A percentile compares a stretch with the other conserved stretches of the same genome.
Conservation (phyloP, 495 filamentous ascomycete species). For the Penicillium roqueforti region DNA sequence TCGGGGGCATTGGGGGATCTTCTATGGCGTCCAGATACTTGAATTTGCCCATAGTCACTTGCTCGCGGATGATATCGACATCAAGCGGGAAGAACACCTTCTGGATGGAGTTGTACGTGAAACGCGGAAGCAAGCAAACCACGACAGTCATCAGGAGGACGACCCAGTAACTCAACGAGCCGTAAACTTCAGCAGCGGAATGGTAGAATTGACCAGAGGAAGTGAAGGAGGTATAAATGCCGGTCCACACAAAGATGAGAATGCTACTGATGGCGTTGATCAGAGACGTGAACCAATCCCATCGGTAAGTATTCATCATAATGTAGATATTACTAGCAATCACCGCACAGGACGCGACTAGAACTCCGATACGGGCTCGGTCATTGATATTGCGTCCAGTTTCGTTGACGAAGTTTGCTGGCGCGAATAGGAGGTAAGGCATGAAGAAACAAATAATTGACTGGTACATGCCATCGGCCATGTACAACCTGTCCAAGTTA, state of each 20-base stretch:
- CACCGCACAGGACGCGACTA: constrained; percentile 72
- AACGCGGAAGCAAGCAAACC: constrained; percentile 79
- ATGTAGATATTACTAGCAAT: constrained; percentile 88
- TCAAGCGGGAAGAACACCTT: constrained; percentile 92
- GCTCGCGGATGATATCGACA: constrained; percentile 94
- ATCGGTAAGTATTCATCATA: constrained; percentile 90
- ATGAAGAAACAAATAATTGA: constrained; percentile 91
- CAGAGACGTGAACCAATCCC: constrained; percentile 92
- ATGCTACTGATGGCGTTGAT: constrained; percentile 77
- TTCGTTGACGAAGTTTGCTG: constrained; percentile 59
- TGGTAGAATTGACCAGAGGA: constrained; percentile 70
- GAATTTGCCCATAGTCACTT: constrained; percentile 76
- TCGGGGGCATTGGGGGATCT: constrained; percentile 32
- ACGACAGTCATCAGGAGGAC: constrained; percentile 68
- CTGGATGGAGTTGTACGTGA: constrained; percentile 78
- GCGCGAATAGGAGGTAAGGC: constrained; percentile 71
- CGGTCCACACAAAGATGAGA: constrained; percentile 95
- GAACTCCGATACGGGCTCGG: constrained; percentile 74
- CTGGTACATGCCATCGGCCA: constrained; percentile 93
- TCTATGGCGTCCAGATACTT: constrained; percentile 58
- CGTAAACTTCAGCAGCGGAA: constrained; percentile 73
- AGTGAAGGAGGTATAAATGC: constrained; percentile 73
- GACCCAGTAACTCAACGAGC: constrained; percentile 80
- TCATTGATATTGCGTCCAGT: constrained; percentile 72
- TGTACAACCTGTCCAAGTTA: constrained; percentile 68